Conservation (phyloP, 140 eudicot genomes). For the Flaveria floridana region DNA sequence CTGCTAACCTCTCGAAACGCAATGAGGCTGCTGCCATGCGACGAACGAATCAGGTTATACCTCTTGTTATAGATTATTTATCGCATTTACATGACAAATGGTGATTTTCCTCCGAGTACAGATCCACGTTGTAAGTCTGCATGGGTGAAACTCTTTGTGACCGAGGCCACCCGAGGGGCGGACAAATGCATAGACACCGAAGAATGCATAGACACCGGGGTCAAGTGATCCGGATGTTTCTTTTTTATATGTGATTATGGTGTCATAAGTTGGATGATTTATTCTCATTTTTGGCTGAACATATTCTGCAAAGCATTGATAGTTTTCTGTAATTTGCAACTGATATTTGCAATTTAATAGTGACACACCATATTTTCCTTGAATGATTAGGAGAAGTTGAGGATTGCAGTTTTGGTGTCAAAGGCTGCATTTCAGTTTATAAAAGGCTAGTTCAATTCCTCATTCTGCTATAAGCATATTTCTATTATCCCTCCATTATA, state of each 20-base stretch:
- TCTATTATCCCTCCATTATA: slow-evolving; percentile 3
- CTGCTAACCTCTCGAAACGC: slow-evolving; percentile 83
- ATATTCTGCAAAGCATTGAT: too few relatives aligned
- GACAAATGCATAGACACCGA: too few relatives aligned
- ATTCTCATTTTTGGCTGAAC: too few relatives aligned
- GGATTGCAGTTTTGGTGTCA: slow-evolving; percentile 88
- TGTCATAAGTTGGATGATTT: too few relatives aligned
- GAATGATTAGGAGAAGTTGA: slow-evolving; percentile 58
- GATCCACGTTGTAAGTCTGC: neutral
- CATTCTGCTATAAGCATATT: neutral
- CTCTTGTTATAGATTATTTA: neutral
- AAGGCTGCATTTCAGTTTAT: slow-evolving; percentile 93
- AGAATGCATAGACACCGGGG: too few relatives aligned
- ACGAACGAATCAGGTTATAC: slow-evolving; percentile 78
- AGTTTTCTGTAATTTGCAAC: too few relatives aligned
- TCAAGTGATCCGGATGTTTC: too few relatives aligned
- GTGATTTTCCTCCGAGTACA: neutral
- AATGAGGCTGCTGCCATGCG: slow-evolving; percentile 96
- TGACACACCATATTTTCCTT: slow-evolving; percentile 7
- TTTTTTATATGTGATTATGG: too few relatives aligned
- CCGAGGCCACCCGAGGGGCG: too few relatives aligned
- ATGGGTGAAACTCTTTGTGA: too few relatives aligned
- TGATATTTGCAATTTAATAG: too few relatives aligned
- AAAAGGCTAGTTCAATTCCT: slow-evolving; percentile 46
- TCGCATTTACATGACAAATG: neutral